A percentile compares a stretch with the other conserved stretches of the same genome.
Conservation (phyloP, 2,329 filamentous ascomycete species). For the Rutstroemia sp. region DNA sequence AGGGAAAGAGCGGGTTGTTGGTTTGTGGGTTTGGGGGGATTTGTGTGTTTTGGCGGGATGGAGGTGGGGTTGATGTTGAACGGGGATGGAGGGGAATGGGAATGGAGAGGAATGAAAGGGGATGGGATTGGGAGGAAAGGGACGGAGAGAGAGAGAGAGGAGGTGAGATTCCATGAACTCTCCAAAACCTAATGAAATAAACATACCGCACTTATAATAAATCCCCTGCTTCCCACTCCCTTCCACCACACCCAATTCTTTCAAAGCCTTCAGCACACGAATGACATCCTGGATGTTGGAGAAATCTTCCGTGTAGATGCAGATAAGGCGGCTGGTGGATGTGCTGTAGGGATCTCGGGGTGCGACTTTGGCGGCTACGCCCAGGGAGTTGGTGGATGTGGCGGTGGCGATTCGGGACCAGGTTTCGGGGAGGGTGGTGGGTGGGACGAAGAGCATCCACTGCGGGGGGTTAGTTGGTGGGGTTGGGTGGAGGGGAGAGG, state of each 20-base stretch:
- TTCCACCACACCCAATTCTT: slow-evolving; percentile 53
- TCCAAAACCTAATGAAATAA: no score
- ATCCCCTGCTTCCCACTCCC: slow-evolving; percentile 40
- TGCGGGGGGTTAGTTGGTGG: slow-evolving; percentile 39
- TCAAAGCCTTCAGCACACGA: slow-evolving; percentile 56
- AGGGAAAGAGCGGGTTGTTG: no score
- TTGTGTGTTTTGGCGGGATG: background rate
- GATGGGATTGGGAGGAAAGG: background rate
- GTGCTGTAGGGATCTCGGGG: slow-evolving; percentile 35
- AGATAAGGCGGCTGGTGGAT: slow-evolving; percentile 52
- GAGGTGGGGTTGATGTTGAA: background rate
- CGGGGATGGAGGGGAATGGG: background rate
- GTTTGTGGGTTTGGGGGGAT: background rate
- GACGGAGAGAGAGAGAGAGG: no score
- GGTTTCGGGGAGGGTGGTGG: slow-evolving; percentile 47
- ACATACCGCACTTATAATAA: slow-evolving; percentile 59
- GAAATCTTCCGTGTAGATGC: slow-evolving; percentile 74
- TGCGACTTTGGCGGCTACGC: slow-evolving; percentile 66
- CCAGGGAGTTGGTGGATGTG: slow-evolving; percentile 62
- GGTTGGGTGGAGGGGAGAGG: background rate
- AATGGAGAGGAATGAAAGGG: background rate
- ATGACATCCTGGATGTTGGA: slow-evolving; percentile 59
- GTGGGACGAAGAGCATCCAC: slow-evolving; percentile 68
- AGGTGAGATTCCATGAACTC: no score
- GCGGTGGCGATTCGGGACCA: slow-evolving; percentile 56